These are phyloP conservation scores for Ogataea pilisensis DNA, from an alignment of 805 yeast genomes.

Conservation along the genomic window DNA sequence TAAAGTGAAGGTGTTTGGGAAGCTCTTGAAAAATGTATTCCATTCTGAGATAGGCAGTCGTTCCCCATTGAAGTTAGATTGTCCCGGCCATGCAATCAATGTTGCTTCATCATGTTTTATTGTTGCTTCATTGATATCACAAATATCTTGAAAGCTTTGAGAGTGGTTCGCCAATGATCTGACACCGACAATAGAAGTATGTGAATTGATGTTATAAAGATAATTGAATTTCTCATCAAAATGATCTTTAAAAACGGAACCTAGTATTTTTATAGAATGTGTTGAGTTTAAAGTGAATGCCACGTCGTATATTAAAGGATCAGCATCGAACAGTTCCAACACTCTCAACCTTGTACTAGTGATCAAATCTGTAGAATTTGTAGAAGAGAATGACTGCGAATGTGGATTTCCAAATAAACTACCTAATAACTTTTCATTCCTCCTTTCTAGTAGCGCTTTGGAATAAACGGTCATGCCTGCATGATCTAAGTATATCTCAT, in stretches of 20 bases:
- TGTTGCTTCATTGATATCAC: conserved; percentile 5
- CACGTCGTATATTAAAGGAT: conserved; percentile 33
- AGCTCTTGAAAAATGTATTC: conserved; percentile 19
- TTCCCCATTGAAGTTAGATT: conserved; percentile 41
- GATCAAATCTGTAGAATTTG: conserved; percentile 24
- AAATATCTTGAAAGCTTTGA: conserved; percentile 5
- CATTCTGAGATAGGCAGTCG: conserved; percentile 32
- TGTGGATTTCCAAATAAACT: conserved; percentile 39
- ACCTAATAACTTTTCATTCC: conserved; percentile 21
- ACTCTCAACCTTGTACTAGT: conserved; percentile 28
- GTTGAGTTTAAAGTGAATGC: conserved; percentile 41
- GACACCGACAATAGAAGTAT: conserved; percentile 41
- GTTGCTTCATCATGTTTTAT: conserved; percentile 7
- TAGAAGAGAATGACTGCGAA: conserved; percentile 34
- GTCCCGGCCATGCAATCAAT: conserved; percentile 39
- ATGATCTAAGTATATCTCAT: conserved; percentile 36
- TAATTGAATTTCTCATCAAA: conserved; percentile 19
- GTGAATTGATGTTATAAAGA: conserved; percentile 32
- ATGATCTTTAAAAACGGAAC: conserved; percentile 26
- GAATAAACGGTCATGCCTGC: conserved; percentile 40
- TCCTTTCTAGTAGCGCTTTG: conserved; percentile 23
- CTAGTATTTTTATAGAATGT: conserved; percentile 33
- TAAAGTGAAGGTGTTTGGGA: conserved; percentile 21
- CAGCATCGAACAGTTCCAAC: conserved; percentile 31
- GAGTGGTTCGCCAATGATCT: conserved; percentile 22